phyloP scores from a whole-genome alignment of 257 asterid genomes.

The Solanum gandarillasii region DNA sequence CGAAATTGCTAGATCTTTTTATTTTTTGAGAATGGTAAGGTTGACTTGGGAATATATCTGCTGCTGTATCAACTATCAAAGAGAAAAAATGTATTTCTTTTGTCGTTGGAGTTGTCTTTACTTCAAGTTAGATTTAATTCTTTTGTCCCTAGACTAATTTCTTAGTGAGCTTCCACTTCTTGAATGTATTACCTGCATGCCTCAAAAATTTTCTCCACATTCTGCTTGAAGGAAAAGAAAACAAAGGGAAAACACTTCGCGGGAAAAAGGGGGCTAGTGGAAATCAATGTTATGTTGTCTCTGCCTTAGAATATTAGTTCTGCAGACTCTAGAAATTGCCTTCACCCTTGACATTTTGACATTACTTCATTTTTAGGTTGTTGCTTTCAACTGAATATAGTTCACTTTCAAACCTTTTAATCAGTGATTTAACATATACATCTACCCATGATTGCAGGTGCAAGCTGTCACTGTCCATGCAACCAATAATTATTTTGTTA shows the following conservation, averaged over 20 bases:
- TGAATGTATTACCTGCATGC: background rate
- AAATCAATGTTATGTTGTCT: background rate
- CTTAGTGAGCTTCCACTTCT: background rate
- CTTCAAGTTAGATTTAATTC: background rate
- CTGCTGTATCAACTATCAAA: background rate
- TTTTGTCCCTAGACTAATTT: background rate
- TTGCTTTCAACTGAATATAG: background rate
- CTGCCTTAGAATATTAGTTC: background rate
- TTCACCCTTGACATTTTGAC: background rate
- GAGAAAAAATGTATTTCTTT: background rate
- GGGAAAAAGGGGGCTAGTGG: background rate
- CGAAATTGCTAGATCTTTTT: background rate
- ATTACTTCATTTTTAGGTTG: background rate
- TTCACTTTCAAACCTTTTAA: background rate
- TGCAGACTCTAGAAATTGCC: background rate
- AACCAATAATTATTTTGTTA: conserved; percentile 76
- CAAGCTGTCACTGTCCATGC: conserved; percentile 97
- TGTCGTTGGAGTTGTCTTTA: background rate
- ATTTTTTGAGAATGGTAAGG: background rate
- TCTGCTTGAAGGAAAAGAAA: background rate
- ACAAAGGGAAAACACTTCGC: background rate
- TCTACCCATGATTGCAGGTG: conserved; percentile 41
- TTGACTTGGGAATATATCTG: background rate
- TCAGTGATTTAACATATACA: background rate
- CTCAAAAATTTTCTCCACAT: background rate